Evolutionary conservation across 139 green algal species (phyloP).

Genomic region (Auxenochlorella protothecoides): DNA sequence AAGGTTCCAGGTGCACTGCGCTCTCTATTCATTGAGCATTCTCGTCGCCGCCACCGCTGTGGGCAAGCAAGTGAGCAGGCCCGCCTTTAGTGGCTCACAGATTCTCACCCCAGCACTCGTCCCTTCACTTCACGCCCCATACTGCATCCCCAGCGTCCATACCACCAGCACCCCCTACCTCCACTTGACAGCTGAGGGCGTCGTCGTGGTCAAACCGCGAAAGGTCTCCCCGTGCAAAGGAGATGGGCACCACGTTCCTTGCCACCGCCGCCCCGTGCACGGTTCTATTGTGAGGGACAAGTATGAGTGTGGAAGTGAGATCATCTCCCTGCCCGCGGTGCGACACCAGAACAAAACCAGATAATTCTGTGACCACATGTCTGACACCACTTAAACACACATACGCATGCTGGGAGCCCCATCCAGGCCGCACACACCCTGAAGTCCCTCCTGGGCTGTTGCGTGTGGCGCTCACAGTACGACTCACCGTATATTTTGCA

Average conservation of each 20-base stretch:
- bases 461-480: not conserved
- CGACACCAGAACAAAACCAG: not conserved
- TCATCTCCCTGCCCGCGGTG: no score
- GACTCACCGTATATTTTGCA: conserved; percentile 11
- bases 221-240: not conserved
- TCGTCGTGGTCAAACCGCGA: not conserved
- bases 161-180: not conserved
- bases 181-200: conserved; percentile 5
- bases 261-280: conserved; percentile 73
- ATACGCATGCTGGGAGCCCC: no score
- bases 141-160: not conserved
- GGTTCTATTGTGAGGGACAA: conserved; percentile 11
- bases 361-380: not conserved
- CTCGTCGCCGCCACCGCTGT: no score
- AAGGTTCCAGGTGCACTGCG: no score
- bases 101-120: not conserved
- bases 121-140: not conserved
- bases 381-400: no score
- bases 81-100: no score
- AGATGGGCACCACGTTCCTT: conserved; percentile 49
- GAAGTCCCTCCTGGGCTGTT: no score
- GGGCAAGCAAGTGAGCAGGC: no score
- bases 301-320: no score
- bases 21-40: no score
- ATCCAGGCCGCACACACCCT: no score